Evolutionary conservation across 257 asterid species (phyloP).

Genomic region (Nicotiana undulata): DNA sequence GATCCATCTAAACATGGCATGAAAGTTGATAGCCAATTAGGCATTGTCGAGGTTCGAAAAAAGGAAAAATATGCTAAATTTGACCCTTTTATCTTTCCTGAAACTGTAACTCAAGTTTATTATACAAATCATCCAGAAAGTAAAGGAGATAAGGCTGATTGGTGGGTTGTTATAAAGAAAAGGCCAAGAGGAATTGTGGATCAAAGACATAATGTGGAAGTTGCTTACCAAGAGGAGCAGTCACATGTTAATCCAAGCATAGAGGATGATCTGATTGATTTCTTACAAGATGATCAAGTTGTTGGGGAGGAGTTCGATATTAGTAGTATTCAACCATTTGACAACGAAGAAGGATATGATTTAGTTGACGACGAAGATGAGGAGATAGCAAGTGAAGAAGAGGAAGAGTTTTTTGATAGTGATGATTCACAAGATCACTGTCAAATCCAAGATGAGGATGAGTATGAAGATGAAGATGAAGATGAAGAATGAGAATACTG

Average conservation of each 20-base stretch:
- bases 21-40: not conserved
- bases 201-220: not conserved
- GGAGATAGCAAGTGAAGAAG: not conserved
- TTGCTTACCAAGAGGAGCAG: not conserved
- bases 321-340: no score
- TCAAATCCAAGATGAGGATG: no score
- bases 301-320: not conserved
- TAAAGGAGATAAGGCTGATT: not conserved
- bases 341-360: not conserved
- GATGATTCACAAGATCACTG: not conserved
- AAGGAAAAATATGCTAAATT: conserved; percentile 12
- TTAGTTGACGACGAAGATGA: not conserved
- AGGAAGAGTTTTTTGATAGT: not conserved
- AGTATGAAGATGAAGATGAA: no score
- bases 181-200: not conserved
- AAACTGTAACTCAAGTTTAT: no score
- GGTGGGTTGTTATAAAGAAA: not conserved
- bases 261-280: not conserved
- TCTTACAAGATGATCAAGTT: not conserved
- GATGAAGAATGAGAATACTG: no score
- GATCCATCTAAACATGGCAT: not conserved
- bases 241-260: not conserved
- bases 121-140: not conserved
- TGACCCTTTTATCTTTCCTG: no score
- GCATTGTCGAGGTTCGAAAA: conserved; percentile 6